Conservation (phyloP, 2,329 filamentous ascomycete species). For the Fusarium sp. region DNA sequence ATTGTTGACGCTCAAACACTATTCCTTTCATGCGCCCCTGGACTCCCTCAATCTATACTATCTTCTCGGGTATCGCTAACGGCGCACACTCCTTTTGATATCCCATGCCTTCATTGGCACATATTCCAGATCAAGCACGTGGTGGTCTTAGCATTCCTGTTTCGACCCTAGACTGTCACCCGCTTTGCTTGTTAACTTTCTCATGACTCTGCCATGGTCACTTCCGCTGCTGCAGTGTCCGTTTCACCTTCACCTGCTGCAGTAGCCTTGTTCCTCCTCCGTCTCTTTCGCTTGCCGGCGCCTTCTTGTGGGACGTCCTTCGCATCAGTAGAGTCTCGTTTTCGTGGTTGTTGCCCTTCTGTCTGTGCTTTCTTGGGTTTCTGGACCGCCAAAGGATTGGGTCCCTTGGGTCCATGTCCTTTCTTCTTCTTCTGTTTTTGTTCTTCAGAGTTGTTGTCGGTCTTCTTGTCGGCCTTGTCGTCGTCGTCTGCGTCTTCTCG, state of each 20-base stretch:
- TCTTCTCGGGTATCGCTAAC: slow-evolving; percentile 40
- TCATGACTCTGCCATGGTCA: slow-evolving; percentile 35
- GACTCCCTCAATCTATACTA: slow-evolving; percentile 11
- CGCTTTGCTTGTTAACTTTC: slow-evolving; percentile 2
- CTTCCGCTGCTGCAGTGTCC: slow-evolving; percentile 7
- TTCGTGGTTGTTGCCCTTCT: slow-evolving; percentile 44
- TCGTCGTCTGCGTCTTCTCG: slow-evolving; percentile 56
- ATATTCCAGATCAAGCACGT: slow-evolving; percentile 21
- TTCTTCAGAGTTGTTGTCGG: slow-evolving; percentile 12
- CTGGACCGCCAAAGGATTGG: slow-evolving; percentile 77
- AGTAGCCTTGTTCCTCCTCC: slow-evolving; percentile 45
- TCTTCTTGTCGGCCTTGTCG: slow-evolving; percentile 33
- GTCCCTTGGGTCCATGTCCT: slow-evolving; percentile 70
- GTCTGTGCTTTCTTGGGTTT: slow-evolving; percentile 69
- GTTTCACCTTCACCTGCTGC: slow-evolving; percentile 27
- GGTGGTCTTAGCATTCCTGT: slow-evolving; percentile 34
- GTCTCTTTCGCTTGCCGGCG: slow-evolving; percentile 47
- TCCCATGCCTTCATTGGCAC: slow-evolving; percentile 6
- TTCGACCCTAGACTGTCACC: slow-evolving; percentile 2
- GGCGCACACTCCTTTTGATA: slow-evolving; percentile 21
- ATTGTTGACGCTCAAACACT: slow-evolving; percentile 19
- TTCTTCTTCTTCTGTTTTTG: slow-evolving; percentile 65
- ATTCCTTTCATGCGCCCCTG: slow-evolving; percentile 18
- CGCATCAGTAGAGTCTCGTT: slow-evolving; percentile 47
- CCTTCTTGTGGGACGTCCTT: slow-evolving; percentile 38